Evolutionary conservation across 768 basidiomycete species (phyloP), one percentile per base, ranked within the genome.

Genomic region (Amanita fuliginea): DNA sequence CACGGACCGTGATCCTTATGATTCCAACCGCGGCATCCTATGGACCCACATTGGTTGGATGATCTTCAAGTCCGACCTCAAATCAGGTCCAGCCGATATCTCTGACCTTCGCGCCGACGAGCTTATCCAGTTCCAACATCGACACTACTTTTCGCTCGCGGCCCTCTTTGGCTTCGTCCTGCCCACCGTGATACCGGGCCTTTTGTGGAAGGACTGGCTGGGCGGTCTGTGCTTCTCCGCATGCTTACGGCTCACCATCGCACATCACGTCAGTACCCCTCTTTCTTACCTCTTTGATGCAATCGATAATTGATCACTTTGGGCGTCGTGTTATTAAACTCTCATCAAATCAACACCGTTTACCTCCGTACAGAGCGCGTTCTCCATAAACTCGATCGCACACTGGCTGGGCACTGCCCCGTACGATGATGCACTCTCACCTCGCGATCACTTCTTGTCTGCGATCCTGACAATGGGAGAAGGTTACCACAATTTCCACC

Each of bases 401-500:
- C 89, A 92, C 62, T 89, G 82, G 68, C 73, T 92, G 42, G 89
- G 89, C 32, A 77, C 79, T 42, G 73, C 86, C 24, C 79, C 88
- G 1, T 92, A 90, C 54, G 89, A 92, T 61, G 86, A 90, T 69
- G 80, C 67, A 54, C 74, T 84, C 59, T 78, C 80, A 30, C 85
- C 87, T 37, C 75, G 84, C 24, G 87, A 91, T 60, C 83, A 85
- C 62, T 70, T 90, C 56, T 60, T 91, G 39, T 90, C 89, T 28
- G 88, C 89, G 8, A 70, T 91, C 55, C 73, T 86, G 51, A 92
- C 89, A 3, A 80, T 90, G 70, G 87, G 88, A 10, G 88, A 92
- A 65, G 87, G 87, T 4, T 90, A 90, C 64, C 88, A 91, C 71
- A 90, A 91, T 61, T 89, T 89, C 64, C 86, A 90, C 63, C 87